Evolutionary conservation across 345 rosid genomes (phyloP).

Genomic region (Psidium guajava): DNA sequence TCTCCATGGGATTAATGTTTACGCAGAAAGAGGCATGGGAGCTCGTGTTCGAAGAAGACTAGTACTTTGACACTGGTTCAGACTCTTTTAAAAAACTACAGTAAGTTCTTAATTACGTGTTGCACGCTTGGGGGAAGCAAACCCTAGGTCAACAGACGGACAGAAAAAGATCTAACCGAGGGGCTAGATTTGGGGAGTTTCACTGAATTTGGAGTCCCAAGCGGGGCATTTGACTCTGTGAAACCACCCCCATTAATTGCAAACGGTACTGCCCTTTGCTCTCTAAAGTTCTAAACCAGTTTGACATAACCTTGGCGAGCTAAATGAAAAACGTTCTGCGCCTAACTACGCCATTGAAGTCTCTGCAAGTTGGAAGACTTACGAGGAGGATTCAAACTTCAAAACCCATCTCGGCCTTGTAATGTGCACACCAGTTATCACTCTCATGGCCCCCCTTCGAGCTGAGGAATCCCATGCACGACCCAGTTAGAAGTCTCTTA

Average conservation of each 20-base stretch:
- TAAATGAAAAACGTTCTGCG: not conserved
- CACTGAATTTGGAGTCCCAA: conserved; percentile 58
- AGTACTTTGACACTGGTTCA: not conserved
- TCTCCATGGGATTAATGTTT: conserved; percentile 8
- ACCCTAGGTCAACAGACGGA: conserved; percentile 18
- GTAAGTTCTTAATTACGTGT: not conserved
- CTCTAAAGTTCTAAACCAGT: not conserved
- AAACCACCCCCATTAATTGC: conserved; percentile 6
- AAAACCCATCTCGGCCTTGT: not conserved
- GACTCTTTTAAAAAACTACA: not conserved
- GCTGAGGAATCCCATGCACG: not conserved
- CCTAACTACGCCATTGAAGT: not conserved
- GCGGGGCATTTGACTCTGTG: conserved; percentile 39
- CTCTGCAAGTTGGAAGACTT: not conserved
- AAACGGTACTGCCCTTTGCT: not conserved
- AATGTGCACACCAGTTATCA: not conserved
- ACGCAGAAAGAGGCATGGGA: conserved; percentile 38
- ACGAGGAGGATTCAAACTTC: not conserved
- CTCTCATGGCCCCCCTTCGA: not conserved
- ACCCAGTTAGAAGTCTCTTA: not conserved
- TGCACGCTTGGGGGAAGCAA: conserved; percentile 8
- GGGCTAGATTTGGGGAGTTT: conserved; percentile 40
- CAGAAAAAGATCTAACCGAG: conserved; percentile 35
- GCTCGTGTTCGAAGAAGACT: conserved; percentile 33
- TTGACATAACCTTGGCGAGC: not conserved